A percentile compares a stretch with the other conserved stretches of the same genome.
These are phyloP conservation scores for Edaphochlamys debaryana DNA, from an alignment of 139 green algal species.

Conservation along the genomic window DNA sequence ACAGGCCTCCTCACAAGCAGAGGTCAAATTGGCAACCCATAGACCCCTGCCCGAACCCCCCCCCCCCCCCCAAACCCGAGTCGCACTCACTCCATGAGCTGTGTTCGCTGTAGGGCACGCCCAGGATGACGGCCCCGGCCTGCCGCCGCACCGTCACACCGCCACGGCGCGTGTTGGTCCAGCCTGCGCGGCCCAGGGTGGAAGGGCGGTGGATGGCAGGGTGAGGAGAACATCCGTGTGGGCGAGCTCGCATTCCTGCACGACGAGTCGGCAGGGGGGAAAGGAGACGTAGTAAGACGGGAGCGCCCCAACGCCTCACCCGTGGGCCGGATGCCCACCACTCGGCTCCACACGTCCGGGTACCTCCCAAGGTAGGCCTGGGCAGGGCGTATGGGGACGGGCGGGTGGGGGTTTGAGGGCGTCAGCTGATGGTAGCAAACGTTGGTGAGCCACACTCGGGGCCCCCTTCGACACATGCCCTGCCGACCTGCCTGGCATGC, in stretches of 20 bases:
- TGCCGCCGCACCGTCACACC: constrained; percentile 46
- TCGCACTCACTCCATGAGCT: constrained; percentile 34
- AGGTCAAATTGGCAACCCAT: no score
- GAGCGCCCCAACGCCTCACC: constrained; percentile 35
- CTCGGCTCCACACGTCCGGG: constrained; percentile 45
- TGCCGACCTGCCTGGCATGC: no score
- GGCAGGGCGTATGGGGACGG: background rate
- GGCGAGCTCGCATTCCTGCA: no score
- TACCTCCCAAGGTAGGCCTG: constrained; percentile 22
- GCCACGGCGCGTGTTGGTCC: constrained; percentile 57
- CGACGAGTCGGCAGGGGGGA: no score
- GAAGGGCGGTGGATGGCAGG: background rate
- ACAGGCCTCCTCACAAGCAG: no score
- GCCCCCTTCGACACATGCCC: no score
- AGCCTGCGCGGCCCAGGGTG: constrained; percentile 56
- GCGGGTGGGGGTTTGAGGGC: no score
- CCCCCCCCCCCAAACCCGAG: no score
- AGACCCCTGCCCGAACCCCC: no score
- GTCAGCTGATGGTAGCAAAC: background rate
- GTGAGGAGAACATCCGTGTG: background rate
- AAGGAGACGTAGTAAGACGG: no score
- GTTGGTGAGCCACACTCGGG: background rate
- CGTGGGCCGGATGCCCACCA: constrained; percentile 74
- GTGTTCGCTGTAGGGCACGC: constrained; percentile 74
- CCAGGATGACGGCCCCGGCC: constrained; percentile 59